Percentiles rank a stretch among this genome's conserved stretches.
Conservation (phyloP, 2,329 filamentous ascomycete species). For the Talaromyces funiculosus region DNA sequence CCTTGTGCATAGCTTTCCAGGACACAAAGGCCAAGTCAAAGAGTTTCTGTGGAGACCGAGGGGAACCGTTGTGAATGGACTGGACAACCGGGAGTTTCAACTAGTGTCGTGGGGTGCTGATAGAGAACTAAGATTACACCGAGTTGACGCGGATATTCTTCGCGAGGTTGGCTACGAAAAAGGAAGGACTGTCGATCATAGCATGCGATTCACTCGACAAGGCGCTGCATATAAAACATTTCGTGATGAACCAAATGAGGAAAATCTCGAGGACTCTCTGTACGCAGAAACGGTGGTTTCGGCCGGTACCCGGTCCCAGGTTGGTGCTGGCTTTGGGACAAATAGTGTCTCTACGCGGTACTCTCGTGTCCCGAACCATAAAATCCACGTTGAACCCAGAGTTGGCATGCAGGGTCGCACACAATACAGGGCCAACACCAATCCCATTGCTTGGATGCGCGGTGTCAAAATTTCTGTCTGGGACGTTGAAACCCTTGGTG, state of each 20-base stretch:
- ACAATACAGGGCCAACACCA: conserved; percentile 46
- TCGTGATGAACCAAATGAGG: conserved; percentile 60
- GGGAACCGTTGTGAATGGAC: conserved; percentile 60
- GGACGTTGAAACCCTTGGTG: conserved; percentile 52
- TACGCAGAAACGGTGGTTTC: conserved; percentile 30
- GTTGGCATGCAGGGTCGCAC: conserved; percentile 46
- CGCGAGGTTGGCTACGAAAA: conserved; percentile 67
- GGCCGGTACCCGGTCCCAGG: conserved; percentile 19
- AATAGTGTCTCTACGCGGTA: conserved; percentile 49
- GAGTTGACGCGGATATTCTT: conserved; percentile 60
- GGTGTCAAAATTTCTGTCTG: conserved; percentile 55
- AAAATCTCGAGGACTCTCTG: conserved; percentile 49
- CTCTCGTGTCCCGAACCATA: conserved; percentile 43
- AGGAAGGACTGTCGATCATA: conserved; percentile 59
- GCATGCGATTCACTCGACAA: conserved; percentile 69
- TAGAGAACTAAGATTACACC: conserved; percentile 72
- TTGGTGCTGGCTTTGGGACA: conserved; percentile 37
- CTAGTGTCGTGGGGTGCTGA: conserved; percentile 90
- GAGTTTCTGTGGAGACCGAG: conserved; percentile 87
- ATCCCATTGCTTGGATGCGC: conserved; percentile 60
- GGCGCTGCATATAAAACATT: conserved; percentile 83
- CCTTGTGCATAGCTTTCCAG: conserved; percentile 48
- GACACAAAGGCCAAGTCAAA: conserved; percentile 64
- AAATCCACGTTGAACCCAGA: conserved; percentile 44
- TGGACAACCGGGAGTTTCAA: conserved; percentile 84